Base-by-base conservation (phyloP, 768 basidiomycete genomes). In the Pisolithus sp. region DNA sequence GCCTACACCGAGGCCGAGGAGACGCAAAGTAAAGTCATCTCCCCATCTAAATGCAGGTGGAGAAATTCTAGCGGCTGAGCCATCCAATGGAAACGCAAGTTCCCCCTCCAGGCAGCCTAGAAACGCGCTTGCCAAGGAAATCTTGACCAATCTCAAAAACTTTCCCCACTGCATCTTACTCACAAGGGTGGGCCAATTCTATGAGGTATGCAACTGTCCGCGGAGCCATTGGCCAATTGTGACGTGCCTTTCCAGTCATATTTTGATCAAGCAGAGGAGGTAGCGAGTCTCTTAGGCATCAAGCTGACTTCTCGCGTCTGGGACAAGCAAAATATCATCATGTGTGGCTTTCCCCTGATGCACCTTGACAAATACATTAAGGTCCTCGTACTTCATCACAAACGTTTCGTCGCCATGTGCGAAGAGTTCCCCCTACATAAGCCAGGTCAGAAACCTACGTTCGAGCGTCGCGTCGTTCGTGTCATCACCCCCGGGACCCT, bases 401-500 rank as follows among this genome's bases (percentile, higher is more conserved):
- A 82, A 45, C 83, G 83, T 21, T 93, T 89, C 58, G 93, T 96
- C 12, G 93, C 95, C 30, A 76, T 96, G 68, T 94, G 94, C 62
- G 94, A 98, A 67, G 94, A 98, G 66, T 93, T 90, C 65, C 81
- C 79, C 44, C 75, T 73, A 6, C 67, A 71, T 46, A 65, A 71
- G 7, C 50, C 68, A 1, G 82, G 81, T 9, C 70, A 71, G 41
- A 83, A 80, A 58, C 77, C 76, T 31, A 73, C 73, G 40, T 89
- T 90, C 55, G 84, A 90, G 38, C 76, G 94, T 65, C 83, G 86
- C 20, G 90, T 97, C 24, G 81, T 80, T 41, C 83, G 94, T 38
- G 80, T 96, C 48, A 80, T 96, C 56, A 95, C 94, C 4, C 93
- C 94, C 5, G 94, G 94, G 28, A 97, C 94, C 4, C 80, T 97